Evolutionary conservation across 1,284 basidiomycete genomes (phyloP), one percentile per base, ranked within the genome.

Genomic region (Coriolopsis trogii): DNA sequence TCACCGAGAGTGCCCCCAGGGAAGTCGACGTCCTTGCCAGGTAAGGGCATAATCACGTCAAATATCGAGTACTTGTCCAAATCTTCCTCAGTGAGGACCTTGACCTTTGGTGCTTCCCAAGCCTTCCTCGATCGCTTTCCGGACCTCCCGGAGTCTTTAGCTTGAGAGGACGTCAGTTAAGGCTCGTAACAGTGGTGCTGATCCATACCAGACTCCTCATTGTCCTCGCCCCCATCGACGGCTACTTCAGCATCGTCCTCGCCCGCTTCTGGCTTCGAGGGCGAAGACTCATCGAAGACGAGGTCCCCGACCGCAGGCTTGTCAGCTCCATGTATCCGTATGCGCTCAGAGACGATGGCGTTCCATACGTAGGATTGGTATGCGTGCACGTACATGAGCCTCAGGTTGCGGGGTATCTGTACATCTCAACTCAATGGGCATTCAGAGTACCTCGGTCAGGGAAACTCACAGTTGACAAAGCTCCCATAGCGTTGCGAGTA

Each of bases 301-400:
- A 98, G 76, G 67, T 99, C 97, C 0, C 97, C 97, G 8, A 83
- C 82, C 24, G 95, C 79, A 0, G 93, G 85, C 53, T 81, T 80
- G 12, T 87, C 84, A 15, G 82, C 76, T 1, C 95, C 95, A 66
- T 89, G 86, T 38, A 78, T 76, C 58, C 84, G 84, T 62, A 98
- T 87, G 13, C 97, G 86, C 69, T 96, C 93, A 12, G 95, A 97
- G 20, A 95, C 92, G 49, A 98, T 86, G 38, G 92, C 83, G 71
- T 99, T 99, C 97, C 96, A 99, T 25, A 99, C 87, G 64, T 98
- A 99, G 15, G 93, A 96, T 70, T 99, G 97, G 70, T 98, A 99
- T 30, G 96, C 95, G 70, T 99, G 97, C 41, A 98, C 86, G 67
- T 99, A 99, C 93, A 99, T 98, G 56, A 96, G 76, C 41, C 95